phyloP scores from a whole-genome alignment of 139 green algal species.

The Nannochloris sp. region DNA sequence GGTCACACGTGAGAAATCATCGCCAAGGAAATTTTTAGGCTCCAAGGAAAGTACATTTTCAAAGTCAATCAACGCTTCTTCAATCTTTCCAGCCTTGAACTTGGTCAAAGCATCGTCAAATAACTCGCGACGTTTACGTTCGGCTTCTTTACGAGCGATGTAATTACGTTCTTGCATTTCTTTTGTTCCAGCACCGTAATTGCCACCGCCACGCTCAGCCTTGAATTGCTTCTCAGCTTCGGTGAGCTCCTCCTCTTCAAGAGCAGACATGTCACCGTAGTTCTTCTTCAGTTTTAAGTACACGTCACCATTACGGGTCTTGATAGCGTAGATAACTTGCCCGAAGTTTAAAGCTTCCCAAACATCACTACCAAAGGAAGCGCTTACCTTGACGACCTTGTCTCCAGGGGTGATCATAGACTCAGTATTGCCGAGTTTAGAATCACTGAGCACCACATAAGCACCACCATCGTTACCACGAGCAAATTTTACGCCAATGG shows the following conservation, averaged over 20 bases:
- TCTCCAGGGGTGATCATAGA: conserved; percentile 48
- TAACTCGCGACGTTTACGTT: conserved; percentile 73
- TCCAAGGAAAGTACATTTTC: conserved; percentile 92
- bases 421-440: conserved; percentile 64
- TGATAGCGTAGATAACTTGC: conserved; percentile 97
- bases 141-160: conserved; percentile 67
- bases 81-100: conserved; percentile 70
- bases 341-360: conserved; percentile 93
- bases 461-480: conserved; percentile 81
- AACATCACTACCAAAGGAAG: conserved; percentile 93
- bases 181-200: conserved; percentile 90
- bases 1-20: conserved; percentile 82
- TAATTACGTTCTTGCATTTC: conserved; percentile 90
- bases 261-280: conserved; percentile 69
- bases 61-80: conserved; percentile 88
- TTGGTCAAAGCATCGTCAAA: conserved; percentile 83
- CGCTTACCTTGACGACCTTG: conserved; percentile 80
- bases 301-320: conserved; percentile 85
- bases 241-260: conserved; percentile 61
- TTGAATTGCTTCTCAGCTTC: conserved; percentile 58
- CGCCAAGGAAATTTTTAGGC: conserved; percentile 86
- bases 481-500: conserved; percentile 84
- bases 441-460: conserved; percentile 68
- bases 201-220: conserved; percentile 79
- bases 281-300: conserved; percentile 86